These are phyloP conservation scores for Euphrasia arctica DNA, from an alignment of 305 asterid genomes.

Conservation along the genomic window DNA sequence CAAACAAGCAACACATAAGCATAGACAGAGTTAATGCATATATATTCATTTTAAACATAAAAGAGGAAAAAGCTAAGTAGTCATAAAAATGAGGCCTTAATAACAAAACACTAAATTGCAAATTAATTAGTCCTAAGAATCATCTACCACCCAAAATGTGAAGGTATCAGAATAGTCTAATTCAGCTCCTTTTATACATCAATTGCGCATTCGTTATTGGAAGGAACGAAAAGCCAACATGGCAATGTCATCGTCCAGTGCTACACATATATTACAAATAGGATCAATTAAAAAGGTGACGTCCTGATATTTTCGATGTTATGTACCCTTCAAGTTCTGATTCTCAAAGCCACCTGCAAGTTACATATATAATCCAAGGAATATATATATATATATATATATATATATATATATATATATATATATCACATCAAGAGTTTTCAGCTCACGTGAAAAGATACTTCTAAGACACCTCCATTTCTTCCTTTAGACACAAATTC, in stretches of 20 bases:
- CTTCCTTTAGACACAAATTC: constrained; percentile 13
- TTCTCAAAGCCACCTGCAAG: constrained; percentile 24
- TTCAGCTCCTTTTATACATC: background rate
- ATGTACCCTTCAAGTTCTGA: constrained; percentile 15
- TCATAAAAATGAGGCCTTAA: background rate
- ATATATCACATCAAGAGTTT: constrained; percentile 16
- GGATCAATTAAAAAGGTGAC: constrained; percentile 14
- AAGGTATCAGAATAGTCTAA: constrained; percentile 3
- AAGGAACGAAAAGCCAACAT: constrained; percentile 21
- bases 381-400: background rate
- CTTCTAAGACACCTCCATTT: constrained; percentile 17
- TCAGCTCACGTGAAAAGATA: constrained; percentile 12
- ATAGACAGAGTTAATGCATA: too few species aligned
- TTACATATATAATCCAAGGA: background rate
- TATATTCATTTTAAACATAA: too few species aligned
- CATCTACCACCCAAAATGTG: constrained; percentile 14
- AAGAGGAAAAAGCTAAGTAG: too few species aligned
- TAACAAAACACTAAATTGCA: background rate
- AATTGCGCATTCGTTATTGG: constrained; percentile 21
- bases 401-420: too few species aligned
- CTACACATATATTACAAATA: constrained; percentile 20
- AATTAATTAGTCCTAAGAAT: background rate
- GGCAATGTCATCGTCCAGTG: constrained; percentile 7
- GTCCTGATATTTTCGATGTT: constrained; percentile 22
- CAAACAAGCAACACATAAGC: too few species aligned